Conservation (phyloP, 805 yeast species). For the Ogataea paradorogensis region DNA sequence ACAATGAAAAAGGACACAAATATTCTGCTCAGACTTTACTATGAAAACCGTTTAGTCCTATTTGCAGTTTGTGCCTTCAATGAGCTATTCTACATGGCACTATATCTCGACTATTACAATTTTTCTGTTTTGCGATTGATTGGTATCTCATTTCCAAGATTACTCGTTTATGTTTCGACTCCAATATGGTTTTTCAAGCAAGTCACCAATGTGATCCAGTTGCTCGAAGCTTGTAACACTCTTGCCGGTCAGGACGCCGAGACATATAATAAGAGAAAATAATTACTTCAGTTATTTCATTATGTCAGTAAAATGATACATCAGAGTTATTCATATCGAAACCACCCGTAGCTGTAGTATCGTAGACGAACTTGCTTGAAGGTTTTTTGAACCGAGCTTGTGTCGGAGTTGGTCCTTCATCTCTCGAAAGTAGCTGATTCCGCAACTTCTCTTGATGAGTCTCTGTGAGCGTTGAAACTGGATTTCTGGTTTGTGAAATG, state of each 20-base stretch:
- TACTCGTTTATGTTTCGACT: slow-evolving; percentile 51
- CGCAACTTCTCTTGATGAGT: slow-evolving; percentile 9
- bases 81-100: slow-evolving; percentile 87
- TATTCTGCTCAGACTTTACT: slow-evolving; percentile 76
- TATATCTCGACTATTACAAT: slow-evolving; percentile 73
- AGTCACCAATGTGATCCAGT: slow-evolving; percentile 81
- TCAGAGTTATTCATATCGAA: slow-evolving; percentile 17
- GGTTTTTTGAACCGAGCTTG: slow-evolving; percentile 15
- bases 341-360: slow-evolving; percentile 14
- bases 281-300: neutral
- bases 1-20: slow-evolving; percentile 68
- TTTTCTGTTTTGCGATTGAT: slow-evolving; percentile 39
- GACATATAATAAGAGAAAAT: slow-evolving; percentile 28
- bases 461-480: neutral
- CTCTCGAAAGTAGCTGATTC: slow-evolving; percentile 9
- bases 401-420: slow-evolving; percentile 7
- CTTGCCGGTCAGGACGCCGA: slow-evolving; percentile 77
- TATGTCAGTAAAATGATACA: slow-evolving; percentile 17
- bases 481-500: slow-evolving; percentile 12
- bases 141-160: slow-evolving; percentile 30
- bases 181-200: slow-evolving; percentile 94
- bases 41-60: slow-evolving; percentile 77
- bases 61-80: slow-evolving; percentile 90
- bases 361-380: slow-evolving; percentile 22
- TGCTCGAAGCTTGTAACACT: slow-evolving; percentile 77